Evolutionary conservation across 2,329 filamentous ascomycete species (phyloP), one percentile per base, ranked within the genome.

Genomic region (Aspergillus intermedius): DNA sequence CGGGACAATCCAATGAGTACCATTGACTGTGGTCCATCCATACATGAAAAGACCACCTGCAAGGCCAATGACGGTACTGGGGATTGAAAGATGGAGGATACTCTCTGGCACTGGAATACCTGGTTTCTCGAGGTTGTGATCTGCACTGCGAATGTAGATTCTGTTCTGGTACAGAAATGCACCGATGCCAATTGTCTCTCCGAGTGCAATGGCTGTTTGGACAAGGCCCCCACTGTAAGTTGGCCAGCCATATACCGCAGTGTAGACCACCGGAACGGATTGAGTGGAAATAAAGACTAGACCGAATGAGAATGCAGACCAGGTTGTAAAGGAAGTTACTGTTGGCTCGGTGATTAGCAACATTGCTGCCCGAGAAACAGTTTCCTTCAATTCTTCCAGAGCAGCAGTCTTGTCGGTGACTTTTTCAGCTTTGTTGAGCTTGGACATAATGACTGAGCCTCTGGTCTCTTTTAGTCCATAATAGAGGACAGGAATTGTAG

Each of bases 31-130:
- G 9, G n/a, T 35, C 43, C 43, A 45, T 5, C 43, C 43, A 19
- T 45, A 45, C 43, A 45, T 45, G 28, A 45, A 45, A 9, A 45
- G 30, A n/a, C 43, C 43, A n/a, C 43, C 43, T 13, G 28, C 21
- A 9, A 45, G 30, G 12, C 23, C 43, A 8, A 45, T 9, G 4
- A 35, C 15, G 8, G 43, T 45, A 19, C 28, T 37, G 7, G 43
- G 43, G 6, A 45, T 45, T 2, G 43, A 34, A 28, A 45, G 30
- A 6, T 45, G 43, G 10, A 45, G 43, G 19, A 45, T 45, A 17
- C 17, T 22, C 35, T 45, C 43, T 2, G 43, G 28, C 3, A 45
- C 22, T 5, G 43, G 43, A n/a, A 23, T 21, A 19, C 22, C 30
- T 4, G 28, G 28, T 13, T 17, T 35, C 10, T 45, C 43, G 2